A percentile compares a stretch with the other conserved stretches of the same genome.
phyloP scores from a whole-genome alignment of 805 yeast genomes.

The Cyberlindnera mississippiensis region DNA sequence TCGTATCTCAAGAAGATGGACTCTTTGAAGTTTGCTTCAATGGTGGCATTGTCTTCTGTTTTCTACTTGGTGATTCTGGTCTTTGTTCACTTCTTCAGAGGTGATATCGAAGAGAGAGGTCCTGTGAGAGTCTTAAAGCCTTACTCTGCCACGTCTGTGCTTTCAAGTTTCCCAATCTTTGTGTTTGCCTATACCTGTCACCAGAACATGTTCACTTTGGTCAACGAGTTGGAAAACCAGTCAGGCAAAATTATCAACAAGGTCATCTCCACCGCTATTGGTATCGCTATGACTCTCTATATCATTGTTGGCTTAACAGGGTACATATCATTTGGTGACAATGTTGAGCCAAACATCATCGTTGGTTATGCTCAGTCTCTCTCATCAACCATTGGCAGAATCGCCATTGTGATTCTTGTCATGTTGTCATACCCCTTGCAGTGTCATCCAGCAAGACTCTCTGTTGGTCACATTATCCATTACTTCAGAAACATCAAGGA shows the following conservation, averaged over 20 bases:
- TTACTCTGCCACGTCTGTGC: conserved; percentile 39
- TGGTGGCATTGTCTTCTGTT: conserved; percentile 78
- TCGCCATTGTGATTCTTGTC: conserved; percentile 77
- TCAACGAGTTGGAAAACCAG: conserved; percentile 70
- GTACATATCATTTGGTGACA: conserved; percentile 80
- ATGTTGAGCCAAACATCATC: conserved; percentile 75
- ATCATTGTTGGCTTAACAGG: conserved; percentile 76
- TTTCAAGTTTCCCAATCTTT: conserved; percentile 82
- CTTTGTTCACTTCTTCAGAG: conserved; percentile 58
- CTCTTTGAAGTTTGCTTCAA: conserved; percentile 80
- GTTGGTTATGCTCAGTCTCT: conserved; percentile 64
- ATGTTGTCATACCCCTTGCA: conserved; percentile 84
- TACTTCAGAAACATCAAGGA: conserved; percentile 36
- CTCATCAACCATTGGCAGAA: conserved; percentile 73
- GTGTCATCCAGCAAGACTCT: conserved; percentile 85
- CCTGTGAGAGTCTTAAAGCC: conserved; percentile 47
- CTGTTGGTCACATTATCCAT: conserved; percentile 67
- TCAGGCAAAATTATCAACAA: conserved; percentile 42
- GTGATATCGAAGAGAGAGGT: conserved; percentile 55
- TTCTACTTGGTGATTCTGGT: conserved; percentile 73
- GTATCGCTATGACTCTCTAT: conserved; percentile 59
- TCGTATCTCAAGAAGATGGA: conserved; percentile 73
- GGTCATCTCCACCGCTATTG: conserved; percentile 51
- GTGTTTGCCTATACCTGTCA: conserved; percentile 96
- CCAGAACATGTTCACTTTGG: conserved; percentile 87